A percentile compares a stretch with the other conserved stretches of the same genome.
Conservation (phyloP, 192 early-diverging fungal genomes). For the Piromyces sp. region DNA sequence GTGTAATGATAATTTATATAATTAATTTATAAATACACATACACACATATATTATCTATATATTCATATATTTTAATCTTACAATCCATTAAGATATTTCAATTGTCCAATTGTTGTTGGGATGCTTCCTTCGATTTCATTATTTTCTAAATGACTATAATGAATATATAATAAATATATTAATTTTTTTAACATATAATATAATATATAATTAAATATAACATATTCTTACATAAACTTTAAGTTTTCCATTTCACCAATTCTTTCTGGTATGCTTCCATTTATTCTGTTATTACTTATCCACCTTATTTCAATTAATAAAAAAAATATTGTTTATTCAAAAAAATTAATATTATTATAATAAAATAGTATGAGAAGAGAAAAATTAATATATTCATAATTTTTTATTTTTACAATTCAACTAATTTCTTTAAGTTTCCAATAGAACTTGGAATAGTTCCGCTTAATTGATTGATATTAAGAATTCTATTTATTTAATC, state of each 20-base stretch:
- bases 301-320: neutral
- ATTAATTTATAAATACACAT: no score
- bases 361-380: no score
- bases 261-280: neutral
- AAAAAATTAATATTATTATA: no score
- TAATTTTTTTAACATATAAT: no score
- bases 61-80: no score
- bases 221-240: neutral
- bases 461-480: neutral
- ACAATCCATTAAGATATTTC: neutral
- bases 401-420: neutral
- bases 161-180: neutral
- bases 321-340: no score
- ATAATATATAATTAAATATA: no score
- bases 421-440: neutral
- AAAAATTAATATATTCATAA: no score
- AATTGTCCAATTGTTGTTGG: neutral
- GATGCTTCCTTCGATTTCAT: neutral
- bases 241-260: neutral
- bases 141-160: neutral
- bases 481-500: neutral
- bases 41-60: no score
- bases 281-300: neutral
- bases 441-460: neutral
- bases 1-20: no score